A percentile compares a stretch with the other conserved stretches of the same genome.
Conservation (phyloP, 805 yeast genomes). For the Kuraishia borneana region DNA sequence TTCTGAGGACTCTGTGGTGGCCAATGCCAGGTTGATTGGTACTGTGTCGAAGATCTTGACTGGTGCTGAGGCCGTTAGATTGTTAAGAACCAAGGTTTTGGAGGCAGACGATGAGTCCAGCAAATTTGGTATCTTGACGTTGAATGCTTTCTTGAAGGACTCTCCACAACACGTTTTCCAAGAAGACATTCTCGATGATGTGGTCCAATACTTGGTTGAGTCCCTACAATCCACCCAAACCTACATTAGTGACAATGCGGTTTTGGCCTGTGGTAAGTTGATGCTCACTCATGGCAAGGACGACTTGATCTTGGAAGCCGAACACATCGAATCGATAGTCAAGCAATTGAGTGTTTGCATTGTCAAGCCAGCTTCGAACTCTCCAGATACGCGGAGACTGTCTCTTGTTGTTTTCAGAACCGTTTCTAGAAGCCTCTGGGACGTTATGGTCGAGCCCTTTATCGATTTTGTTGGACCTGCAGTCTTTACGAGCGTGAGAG, state of each 20-base stretch:
- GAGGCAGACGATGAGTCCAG: slow-evolving; percentile 29
- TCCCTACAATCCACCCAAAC: slow-evolving; percentile 31
- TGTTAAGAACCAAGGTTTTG: slow-evolving; percentile 50
- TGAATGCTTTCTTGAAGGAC: slow-evolving; percentile 73
- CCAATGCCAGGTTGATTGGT: slow-evolving; percentile 73
- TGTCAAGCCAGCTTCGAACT: slow-evolving; percentile 43
- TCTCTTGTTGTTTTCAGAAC: slow-evolving; percentile 71
- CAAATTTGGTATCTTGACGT: slow-evolving; percentile 56
- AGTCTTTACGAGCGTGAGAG: slow-evolving; percentile 76
- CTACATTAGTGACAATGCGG: slow-evolving; percentile 63
- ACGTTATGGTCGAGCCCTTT: slow-evolving; percentile 36
- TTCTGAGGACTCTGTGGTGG: slow-evolving; percentile 50
- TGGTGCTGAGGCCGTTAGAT: slow-evolving; percentile 48
- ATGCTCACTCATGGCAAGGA: slow-evolving; percentile 38
- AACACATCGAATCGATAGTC: slow-evolving; percentile 25
- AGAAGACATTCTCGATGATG: slow-evolving; percentile 36
- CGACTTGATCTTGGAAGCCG: slow-evolving; percentile 17
- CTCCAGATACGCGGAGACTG: slow-evolving; percentile 71
- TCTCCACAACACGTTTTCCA: slow-evolving; percentile 56
- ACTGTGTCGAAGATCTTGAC: slow-evolving; percentile 60
- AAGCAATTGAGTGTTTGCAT: slow-evolving; percentile 36
- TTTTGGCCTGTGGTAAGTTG: slow-evolving; percentile 73
- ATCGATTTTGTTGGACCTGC: slow-evolving; percentile 54
- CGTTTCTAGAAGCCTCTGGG: slow-evolving; percentile 50
- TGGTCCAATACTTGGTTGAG: slow-evolving; percentile 34